Conservation (phyloP, 2,329 filamentous ascomycete genomes). For the Neofusicoccum parvum region DNA sequence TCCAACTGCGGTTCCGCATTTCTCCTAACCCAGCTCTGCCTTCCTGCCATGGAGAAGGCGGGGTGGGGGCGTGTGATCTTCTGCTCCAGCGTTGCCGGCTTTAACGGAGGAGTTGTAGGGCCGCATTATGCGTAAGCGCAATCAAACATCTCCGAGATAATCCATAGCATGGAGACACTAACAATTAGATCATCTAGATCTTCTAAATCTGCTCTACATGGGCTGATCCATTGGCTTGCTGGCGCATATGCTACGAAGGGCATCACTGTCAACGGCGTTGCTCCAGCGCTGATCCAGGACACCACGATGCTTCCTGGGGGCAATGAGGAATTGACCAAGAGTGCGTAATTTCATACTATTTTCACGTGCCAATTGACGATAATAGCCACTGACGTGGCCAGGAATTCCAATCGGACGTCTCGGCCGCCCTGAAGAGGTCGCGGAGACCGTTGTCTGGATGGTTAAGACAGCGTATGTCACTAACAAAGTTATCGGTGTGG, state of each 20-base stretch:
- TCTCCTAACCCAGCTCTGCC: slow-evolving; percentile 42
- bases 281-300: slow-evolving; percentile 50
- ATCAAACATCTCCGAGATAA: not conserved
- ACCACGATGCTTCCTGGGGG: slow-evolving; percentile 49
- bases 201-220: slow-evolving; percentile 49
- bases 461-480: slow-evolving; percentile 50
- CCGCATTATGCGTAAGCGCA: slow-evolving; percentile 41
- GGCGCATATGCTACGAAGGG: slow-evolving; percentile 46
- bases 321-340: slow-evolving; percentile 31
- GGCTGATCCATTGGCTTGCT: slow-evolving; percentile 51
- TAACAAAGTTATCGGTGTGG: slow-evolving; percentile 41
- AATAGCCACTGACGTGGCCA: slow-evolving; percentile 21
- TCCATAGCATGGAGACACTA: not conserved
- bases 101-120: slow-evolving; percentile 44
- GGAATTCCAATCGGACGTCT: slow-evolving; percentile 49
- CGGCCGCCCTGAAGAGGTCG: slow-evolving; percentile 50
- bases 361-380: too few species aligned
- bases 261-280: slow-evolving; percentile 52
- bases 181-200: not conserved
- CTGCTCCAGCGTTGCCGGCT: slow-evolving; percentile 41
- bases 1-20: slow-evolving; percentile 41
- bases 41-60: slow-evolving; percentile 39
- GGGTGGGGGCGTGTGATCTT: slow-evolving; percentile 44
- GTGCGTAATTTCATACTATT: slow-evolving; percentile 28
- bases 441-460: slow-evolving; percentile 52